Evolutionary conservation across 1,139 yeast species (phyloP), one percentile per base, ranked within the genome.

Genomic region (Geotrichum siamense): DNA sequence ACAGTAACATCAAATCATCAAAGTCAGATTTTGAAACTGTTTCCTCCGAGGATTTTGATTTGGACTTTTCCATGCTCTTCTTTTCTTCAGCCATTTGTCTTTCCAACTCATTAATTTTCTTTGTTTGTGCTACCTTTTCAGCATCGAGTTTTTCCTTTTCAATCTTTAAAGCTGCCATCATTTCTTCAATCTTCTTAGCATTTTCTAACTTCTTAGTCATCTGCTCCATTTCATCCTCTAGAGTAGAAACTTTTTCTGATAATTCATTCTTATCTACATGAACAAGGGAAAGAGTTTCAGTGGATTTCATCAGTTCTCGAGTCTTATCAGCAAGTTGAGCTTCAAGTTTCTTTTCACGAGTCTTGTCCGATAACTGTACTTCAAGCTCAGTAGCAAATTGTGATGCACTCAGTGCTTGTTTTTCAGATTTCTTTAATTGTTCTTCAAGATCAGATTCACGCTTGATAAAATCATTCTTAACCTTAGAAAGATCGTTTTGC

Each of bases 1-100:
- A 75, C 34, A 85, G 65, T 34, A 83, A 65, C 79, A 85, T 75
- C 50, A 85, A 63, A 47, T 84, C 94, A 56, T 86, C 95, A 12
- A 82, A 59, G 40, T 84, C 94, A 1, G 75, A 59, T 53, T 71
- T 76, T 0, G 80, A 75, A 13, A 77, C 82, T 55, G 63, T 62
- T 3, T 56, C 58, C 20, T 39, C 48, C 6, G 31, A 39, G 37
- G 50, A 38, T 13, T 48, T 53, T 3, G 43, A 37, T 10, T 45
- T 43, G 19, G 44, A 45, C 5, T 23, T 31, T 5, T 15, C 38
- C 19, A 15, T 23, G 19, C 17, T 23, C 25, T 23, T 15, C n/a
- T 28, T 29, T 6, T 31, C 35, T 21, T 39, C 42, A n/a, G 49
- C 45, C 12, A 30, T 17, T 40, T 35, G 36, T 21, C 19, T 17